Percentiles rank a stretch among this genome's conserved stretches.
These are phyloP conservation scores for Suillus cothurnatus DNA, from an alignment of 768 basidiomycete species.

Conservation along the genomic window DNA sequence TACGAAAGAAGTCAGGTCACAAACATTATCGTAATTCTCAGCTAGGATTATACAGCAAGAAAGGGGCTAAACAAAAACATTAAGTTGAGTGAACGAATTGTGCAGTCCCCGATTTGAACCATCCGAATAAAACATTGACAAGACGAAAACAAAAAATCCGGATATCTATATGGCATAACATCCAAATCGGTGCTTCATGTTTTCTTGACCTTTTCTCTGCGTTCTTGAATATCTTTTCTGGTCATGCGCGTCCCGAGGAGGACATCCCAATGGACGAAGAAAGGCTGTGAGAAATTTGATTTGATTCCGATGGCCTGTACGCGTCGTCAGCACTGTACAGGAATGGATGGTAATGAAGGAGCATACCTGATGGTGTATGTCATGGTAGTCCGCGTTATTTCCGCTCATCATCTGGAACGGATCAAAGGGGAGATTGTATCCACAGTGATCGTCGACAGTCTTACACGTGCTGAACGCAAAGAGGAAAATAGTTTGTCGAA, in stretches of 20 bases:
- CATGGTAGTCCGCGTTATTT: conserved; percentile 97
- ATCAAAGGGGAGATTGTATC: conserved; percentile 88
- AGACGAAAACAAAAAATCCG: neutral
- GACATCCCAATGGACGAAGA: conserved; percentile 90
- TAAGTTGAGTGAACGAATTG: neutral
- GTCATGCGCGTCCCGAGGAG: conserved; percentile 83
- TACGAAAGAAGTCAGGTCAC: neutral
- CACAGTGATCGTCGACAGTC: conserved; percentile 96
- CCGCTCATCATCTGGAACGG: conserved; percentile 82
- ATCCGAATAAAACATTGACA: neutral
- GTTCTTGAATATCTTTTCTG: conserved; percentile 56
- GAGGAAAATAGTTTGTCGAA: conserved; percentile 82
- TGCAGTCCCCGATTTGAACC: neutral
- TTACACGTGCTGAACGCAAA: conserved; percentile 86
- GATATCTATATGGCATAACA: neutral
- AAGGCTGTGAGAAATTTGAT: conserved; percentile 91
- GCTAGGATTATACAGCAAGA: neutral
- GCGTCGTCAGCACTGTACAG: neutral
- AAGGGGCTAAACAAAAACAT: neutral
- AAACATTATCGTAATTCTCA: conserved; percentile 3
- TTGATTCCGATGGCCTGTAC: conserved; percentile 70
- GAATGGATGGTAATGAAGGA: neutral
- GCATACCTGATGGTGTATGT: conserved; percentile 91
- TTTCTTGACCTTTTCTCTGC: conserved; percentile 36
- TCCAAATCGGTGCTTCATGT: conserved; percentile 11